Evolutionary conservation across 345 rosid genomes (phyloP).

Genomic region (Alliaria petiolata): DNA sequence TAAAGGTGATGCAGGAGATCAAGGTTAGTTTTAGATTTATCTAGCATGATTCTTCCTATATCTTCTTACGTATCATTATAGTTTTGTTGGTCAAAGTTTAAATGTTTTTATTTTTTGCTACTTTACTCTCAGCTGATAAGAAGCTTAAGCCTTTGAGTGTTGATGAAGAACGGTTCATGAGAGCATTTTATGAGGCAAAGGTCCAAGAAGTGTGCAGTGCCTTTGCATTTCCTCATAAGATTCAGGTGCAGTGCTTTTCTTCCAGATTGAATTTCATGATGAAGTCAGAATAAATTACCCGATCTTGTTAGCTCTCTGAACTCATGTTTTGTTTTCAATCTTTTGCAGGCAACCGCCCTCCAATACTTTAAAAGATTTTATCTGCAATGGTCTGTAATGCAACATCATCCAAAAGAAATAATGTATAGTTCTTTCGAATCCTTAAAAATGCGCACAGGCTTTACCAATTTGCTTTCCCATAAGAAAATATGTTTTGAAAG

Average conservation of each 20-base stretch:
- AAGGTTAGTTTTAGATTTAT: conserved; percentile 34
- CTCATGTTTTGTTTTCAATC: not conserved
- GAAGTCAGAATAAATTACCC: not conserved
- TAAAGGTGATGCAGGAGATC: conserved; percentile 45
- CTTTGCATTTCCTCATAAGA: conserved; percentile 90
- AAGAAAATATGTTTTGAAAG: not conserved
- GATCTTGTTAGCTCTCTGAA: conserved; percentile 19
- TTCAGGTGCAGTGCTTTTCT: conserved; percentile 55
- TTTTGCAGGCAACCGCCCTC: conserved; percentile 87
- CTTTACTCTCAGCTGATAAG: conserved; percentile 55
- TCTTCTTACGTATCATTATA: not conserved
- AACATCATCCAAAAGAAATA: conserved; percentile 90
- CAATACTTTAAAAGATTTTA: conserved; percentile 94
- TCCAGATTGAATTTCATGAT: not conserved
- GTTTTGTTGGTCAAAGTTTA: not conserved
- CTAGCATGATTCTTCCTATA: not conserved
- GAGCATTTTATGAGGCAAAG: conserved; percentile 82
- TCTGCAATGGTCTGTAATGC: conserved; percentile 99
- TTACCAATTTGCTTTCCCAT: not conserved
- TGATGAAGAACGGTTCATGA: conserved; percentile 90
- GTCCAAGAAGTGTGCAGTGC: conserved; percentile 97
- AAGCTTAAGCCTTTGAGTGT: conserved; percentile 65
- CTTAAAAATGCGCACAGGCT: conserved; percentile 19
- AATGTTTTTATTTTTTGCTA: not conserved
- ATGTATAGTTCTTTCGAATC: conserved; percentile 52